phyloP scores from a whole-genome alignment of 805 yeast genomes.

The Cyberlindnera xishuangbannaensis region DNA sequence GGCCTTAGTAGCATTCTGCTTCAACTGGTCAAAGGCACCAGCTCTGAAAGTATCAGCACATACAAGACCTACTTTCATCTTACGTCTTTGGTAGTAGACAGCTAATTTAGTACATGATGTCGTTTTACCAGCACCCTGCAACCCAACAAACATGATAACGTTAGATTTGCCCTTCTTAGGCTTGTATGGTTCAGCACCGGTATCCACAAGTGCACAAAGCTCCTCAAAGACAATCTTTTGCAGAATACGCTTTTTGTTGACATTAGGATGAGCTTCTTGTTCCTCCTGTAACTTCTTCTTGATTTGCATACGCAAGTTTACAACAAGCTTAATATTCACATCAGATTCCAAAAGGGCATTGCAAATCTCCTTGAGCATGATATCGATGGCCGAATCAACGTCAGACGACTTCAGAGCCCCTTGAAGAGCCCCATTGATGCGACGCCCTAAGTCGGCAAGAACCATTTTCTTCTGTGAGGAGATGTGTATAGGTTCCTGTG shows the following conservation, averaged over 20 bases:
- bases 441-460: constrained; percentile 71
- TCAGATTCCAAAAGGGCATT: constrained; percentile 91
- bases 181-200: constrained; percentile 53
- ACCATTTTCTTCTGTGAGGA: constrained; percentile 48
- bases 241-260: constrained; percentile 67
- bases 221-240: constrained; percentile 96
- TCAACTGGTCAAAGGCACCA: constrained; percentile 97
- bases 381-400: constrained; percentile 58
- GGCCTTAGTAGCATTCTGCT: constrained; percentile 95
- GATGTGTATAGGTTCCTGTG: too few species aligned
- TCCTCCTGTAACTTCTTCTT: constrained; percentile 48
- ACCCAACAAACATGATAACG: constrained; percentile 95
- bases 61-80: constrained; percentile 91
- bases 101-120: constrained; percentile 97
- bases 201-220: constrained; percentile 79
- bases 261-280: constrained; percentile 39
- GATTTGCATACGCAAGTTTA: constrained; percentile 67
- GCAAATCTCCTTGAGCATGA: constrained; percentile 80
- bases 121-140: constrained; percentile 98
- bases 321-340: constrained; percentile 82
- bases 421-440: constrained; percentile 69
- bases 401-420: constrained; percentile 51
- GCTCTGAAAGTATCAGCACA: constrained; percentile 99
- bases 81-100: constrained; percentile 87
- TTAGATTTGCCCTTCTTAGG: constrained; percentile 79